Evolutionary conservation across 164 flowering plant species (phyloP).

Genomic region (Kalanchoe fedtschenkoi): DNA sequence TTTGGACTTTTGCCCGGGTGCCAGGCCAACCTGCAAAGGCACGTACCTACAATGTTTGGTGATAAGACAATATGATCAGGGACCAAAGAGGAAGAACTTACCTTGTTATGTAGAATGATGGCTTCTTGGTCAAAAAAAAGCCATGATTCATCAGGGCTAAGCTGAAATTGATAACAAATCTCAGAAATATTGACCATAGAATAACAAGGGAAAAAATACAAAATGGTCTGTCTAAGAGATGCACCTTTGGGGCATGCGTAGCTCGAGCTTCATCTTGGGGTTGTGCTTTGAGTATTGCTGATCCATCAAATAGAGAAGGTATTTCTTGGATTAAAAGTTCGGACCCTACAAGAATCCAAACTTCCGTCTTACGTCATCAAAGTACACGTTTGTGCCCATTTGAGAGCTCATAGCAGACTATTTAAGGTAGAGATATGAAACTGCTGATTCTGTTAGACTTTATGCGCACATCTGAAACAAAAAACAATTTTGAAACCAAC

Average conservation of each 20-base stretch:
- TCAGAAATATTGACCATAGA: neutral
- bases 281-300: constrained; percentile 58
- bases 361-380: constrained; percentile 2
- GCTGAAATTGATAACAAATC: constrained; percentile 29
- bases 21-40: constrained; percentile 99
- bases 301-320: constrained; percentile 83
- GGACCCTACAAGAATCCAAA: constrained; percentile 40
- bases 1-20: constrained; percentile 56
- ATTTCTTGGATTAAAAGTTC: constrained; percentile 67
- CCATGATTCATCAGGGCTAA: constrained; percentile 83
- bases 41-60: constrained; percentile 65
- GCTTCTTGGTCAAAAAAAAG: constrained; percentile 76
- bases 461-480: no score
- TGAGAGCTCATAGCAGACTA: neutral
- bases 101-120: constrained; percentile 45
- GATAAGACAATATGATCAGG: constrained; percentile 13
- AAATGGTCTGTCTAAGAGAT: neutral
- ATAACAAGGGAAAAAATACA: neutral
- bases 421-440: neutral
- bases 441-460: neutral
- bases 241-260: constrained; percentile 88
- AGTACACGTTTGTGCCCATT: neutral
- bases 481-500: neutral
- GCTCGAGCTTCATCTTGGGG: constrained; percentile 81
- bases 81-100: constrained; percentile 3